Base-by-base conservation (phyloP, 108 stramenopile species). In the Stephanodiscus minutulus region DNA sequence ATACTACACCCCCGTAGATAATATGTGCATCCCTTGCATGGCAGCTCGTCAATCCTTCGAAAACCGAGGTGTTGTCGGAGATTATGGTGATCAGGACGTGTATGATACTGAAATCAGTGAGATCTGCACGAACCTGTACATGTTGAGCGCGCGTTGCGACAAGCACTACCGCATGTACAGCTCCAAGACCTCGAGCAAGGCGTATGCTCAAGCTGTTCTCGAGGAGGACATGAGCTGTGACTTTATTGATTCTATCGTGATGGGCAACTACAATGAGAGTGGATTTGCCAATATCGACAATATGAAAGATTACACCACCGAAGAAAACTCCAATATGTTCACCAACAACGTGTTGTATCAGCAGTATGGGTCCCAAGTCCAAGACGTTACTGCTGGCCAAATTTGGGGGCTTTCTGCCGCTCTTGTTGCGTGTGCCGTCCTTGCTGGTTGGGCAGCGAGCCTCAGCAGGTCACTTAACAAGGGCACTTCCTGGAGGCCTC, bases 141-240 rank as follows among this genome's bases (percentile, higher is more conserved):
- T 73, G n/a, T 56, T 44, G 10, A 64, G 72, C 53, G 91, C 86
- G 22, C 88, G 90, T 41, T 93, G 91, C 71, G 87, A 93, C 66
- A 58, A 70, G 27, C 84, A 88, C 76, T 79, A 85, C 56, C 53
- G 61, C 68, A 49, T 61, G 44, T 68, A 64, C 64, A 36, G 25
- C 55, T 20, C 54, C 55, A 48, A 39, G 49, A 48, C 83, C 82
- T 70, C 18, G 60, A 29, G 64, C 57, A 1, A 70, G 55, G 76
- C 43, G 43, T 59, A 77, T 17, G 47, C 36, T 36, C 44, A 67
- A 33, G 49, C 61, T 49, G 64, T 28, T 47, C 69, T 63, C 11
- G 61, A 73, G 17, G 83, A 87, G 65, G 52, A 73, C 10, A 35
- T 52, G 8, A 74, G 85, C 11, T 93, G 92, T 58, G 80, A 66